Evolutionary conservation across 164 flowering plant genomes (phyloP).

Genomic region (Vitis rotundifolia): DNA sequence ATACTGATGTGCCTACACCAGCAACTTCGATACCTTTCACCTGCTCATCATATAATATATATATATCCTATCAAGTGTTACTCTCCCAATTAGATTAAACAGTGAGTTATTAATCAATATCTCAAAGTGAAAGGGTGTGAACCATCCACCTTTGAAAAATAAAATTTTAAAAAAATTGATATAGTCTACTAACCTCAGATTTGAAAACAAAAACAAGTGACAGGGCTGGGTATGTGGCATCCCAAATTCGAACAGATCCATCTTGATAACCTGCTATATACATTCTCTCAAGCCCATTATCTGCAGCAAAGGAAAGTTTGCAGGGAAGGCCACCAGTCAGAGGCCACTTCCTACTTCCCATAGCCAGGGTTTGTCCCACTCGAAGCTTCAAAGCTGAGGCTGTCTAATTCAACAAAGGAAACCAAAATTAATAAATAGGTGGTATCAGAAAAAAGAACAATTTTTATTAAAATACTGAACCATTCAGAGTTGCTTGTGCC

Average conservation of each 20-base stretch:
- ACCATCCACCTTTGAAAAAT: constrained; percentile 7
- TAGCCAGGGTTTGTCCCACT: constrained; percentile 15
- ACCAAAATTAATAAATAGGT: background rate
- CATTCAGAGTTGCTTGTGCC: background rate
- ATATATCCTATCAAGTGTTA: background rate
- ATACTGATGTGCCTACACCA: constrained; percentile 54
- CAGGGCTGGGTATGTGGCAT: constrained; percentile 71
- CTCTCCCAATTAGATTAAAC: background rate
- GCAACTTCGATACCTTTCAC: constrained; percentile 36
- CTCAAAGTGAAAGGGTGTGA: background rate
- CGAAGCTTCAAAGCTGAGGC: constrained; percentile 28
- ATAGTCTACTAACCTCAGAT: constrained; percentile 43
- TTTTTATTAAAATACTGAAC: background rate
- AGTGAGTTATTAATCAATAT: background rate
- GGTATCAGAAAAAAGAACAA: background rate
- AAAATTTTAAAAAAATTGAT: background rate
- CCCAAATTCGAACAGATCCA: constrained; percentile 87
- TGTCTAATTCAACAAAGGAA: constrained; percentile 33
- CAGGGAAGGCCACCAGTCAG: constrained; percentile 72
- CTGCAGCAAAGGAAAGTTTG: constrained; percentile 32
- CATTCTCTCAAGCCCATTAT: constrained; percentile 42
- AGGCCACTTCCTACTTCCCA: constrained; percentile 53
- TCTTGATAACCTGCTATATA: constrained; percentile 78
- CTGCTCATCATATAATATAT: constrained; percentile 35
- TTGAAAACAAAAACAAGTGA: constrained; percentile 44